Percentiles rank a stretch among this genome's conserved stretches.
These are phyloP conservation scores for Pterulicium gracile DNA, from an alignment of 1,284 basidiomycete genomes.

Conservation along the genomic window DNA sequence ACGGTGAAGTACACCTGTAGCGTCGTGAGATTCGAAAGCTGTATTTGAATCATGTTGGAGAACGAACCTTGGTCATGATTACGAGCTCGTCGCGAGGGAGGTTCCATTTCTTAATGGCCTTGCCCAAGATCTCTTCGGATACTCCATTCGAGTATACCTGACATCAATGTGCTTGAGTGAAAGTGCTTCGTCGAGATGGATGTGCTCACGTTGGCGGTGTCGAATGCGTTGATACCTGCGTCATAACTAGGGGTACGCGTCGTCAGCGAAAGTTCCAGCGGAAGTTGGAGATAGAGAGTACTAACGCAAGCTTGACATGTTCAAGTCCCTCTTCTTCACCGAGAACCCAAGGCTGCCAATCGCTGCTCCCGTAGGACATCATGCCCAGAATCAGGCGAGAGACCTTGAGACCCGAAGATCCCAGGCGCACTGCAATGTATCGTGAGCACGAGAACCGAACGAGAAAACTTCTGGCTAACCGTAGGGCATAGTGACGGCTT, in stretches of 20 bases:
- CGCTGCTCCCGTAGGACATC: constrained; percentile 34
- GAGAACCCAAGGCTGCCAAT: constrained; percentile 46
- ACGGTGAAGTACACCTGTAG: constrained; percentile 26
- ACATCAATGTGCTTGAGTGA: background rate
- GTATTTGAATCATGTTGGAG: too few relatives aligned
- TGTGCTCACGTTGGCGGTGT: constrained; percentile 42
- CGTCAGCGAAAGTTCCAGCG: constrained; percentile 2
- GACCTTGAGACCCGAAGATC: constrained; percentile 39
- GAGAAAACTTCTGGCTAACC: too few relatives aligned
- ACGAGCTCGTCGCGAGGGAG: constrained; percentile 70
- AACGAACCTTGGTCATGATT: constrained; percentile 73
- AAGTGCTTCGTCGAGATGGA: background rate
- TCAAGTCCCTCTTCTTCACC: constrained; percentile 45
- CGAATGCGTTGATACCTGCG: constrained; percentile 59
- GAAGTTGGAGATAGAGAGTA: constrained; percentile 1
- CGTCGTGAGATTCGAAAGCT: constrained; percentile 1
- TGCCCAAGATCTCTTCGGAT: constrained; percentile 70
- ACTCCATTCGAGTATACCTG: constrained; percentile 59
- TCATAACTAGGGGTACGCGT: constrained; percentile 30
- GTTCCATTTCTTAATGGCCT: constrained; percentile 63
- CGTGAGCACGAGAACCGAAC: too few relatives aligned
- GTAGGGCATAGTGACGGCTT: too few relatives aligned
- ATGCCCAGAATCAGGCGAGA: constrained; percentile 40
- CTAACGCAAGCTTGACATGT: constrained; percentile 46
- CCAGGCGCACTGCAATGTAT: constrained; percentile 33